These are phyloP conservation scores for Kazachstania kunashirensis DNA, from an alignment of 805 yeast genomes.

Conservation along the genomic window DNA sequence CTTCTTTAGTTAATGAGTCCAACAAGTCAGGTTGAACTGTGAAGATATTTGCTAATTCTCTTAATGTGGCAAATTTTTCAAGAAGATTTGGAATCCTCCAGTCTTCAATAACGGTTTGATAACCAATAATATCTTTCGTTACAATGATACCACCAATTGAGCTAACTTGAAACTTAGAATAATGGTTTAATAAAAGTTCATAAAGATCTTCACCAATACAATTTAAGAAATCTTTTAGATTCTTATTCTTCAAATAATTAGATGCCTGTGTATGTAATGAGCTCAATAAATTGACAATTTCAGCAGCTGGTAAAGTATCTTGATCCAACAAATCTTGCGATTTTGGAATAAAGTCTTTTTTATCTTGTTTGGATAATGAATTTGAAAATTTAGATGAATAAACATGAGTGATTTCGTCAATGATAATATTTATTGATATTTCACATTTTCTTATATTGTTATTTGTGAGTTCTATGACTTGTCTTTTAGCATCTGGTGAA, in stretches of 20 bases:
- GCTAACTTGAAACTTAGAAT: constrained; percentile 63
- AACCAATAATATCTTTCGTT: constrained; percentile 73
- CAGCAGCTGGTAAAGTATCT: constrained; percentile 64
- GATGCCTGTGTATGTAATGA: constrained; percentile 27
- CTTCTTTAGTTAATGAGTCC: constrained; percentile 71
- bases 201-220: constrained; percentile 53
- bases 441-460: constrained; percentile 53
- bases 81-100: constrained; percentile 57
- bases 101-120: constrained; percentile 55
- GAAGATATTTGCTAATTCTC: constrained; percentile 76
- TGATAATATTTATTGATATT: constrained; percentile 50
- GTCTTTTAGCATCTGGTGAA: constrained; percentile 45
- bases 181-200: constrained; percentile 55
- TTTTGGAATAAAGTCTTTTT: constrained; percentile 54
- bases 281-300: constrained; percentile 44
- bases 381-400: constrained; percentile 41
- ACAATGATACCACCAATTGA: constrained; percentile 75
- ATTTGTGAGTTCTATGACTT: constrained; percentile 55
- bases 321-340: constrained; percentile 39
- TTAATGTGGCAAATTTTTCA: constrained; percentile 56
- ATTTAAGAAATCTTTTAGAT: constrained; percentile 41
- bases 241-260: constrained; percentile 35
- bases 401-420: constrained; percentile 48
- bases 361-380: constrained; percentile 56
- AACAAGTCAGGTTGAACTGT: constrained; percentile 76